Evolutionary conservation across 164 flowering plant genomes (phyloP).

Genomic region (Vitis rupestris): DNA sequence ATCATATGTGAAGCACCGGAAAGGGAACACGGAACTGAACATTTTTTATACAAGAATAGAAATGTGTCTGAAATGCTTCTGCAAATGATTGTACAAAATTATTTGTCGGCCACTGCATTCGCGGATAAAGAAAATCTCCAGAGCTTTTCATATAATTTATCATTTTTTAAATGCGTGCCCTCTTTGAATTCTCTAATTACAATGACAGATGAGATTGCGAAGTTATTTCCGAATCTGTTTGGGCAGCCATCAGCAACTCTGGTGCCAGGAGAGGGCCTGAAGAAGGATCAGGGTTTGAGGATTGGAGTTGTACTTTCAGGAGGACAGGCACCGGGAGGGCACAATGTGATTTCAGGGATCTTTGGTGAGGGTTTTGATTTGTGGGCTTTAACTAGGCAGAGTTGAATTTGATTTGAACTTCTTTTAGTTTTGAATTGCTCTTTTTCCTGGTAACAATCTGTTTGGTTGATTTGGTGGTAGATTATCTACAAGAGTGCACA

Average conservation of each 20-base stretch:
- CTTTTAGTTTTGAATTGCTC: too few relatives aligned
- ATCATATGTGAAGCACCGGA: too few relatives aligned
- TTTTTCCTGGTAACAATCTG: too few relatives aligned
- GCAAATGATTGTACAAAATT: too few relatives aligned
- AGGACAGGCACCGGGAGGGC: conserved; percentile 99
- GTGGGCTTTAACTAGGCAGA: too few relatives aligned
- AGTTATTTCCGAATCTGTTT: conserved; percentile 78
- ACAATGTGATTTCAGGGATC: conserved; percentile 91
- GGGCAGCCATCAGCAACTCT: conserved; percentile 87
- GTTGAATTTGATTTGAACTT: too few relatives aligned
- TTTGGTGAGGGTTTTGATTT: conserved; percentile 48
- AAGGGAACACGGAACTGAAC: too few relatives aligned
- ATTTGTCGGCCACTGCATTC: too few relatives aligned
- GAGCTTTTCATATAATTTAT: neutral
- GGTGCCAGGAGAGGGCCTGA: conserved; percentile 41
- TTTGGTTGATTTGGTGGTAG: conserved; percentile 26
- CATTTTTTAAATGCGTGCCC: neutral
- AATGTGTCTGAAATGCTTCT: too few relatives aligned
- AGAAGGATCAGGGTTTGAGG: conserved; percentile 55
- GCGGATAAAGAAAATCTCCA: neutral
- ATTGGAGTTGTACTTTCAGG: conserved; percentile 96
- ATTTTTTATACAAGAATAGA: too few relatives aligned
- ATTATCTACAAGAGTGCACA: conserved; percentile 79
- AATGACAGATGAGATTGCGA: conserved; percentile 79
- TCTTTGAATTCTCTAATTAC: neutral